These are phyloP conservation scores for Nematocida minor DNA, from an alignment of 371 early-diverging fungal species.

Conservation along the genomic window DNA sequence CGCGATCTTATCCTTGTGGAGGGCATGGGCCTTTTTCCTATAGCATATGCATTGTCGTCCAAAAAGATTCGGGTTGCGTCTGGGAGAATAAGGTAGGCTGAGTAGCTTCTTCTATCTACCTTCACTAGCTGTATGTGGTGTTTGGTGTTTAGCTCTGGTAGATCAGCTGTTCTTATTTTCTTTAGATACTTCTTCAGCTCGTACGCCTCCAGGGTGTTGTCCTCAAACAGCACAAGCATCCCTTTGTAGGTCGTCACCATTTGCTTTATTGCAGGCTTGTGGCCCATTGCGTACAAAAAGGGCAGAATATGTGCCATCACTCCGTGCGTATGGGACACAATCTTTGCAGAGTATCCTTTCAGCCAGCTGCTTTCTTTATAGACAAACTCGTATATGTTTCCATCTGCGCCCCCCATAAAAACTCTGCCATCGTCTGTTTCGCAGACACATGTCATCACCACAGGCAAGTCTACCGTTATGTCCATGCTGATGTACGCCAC, in stretches of 20 bases:
- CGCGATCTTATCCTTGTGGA: not conserved
- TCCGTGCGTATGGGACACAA: slow-evolving; percentile 26
- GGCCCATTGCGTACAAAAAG: slow-evolving; percentile 42
- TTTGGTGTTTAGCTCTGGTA: not conserved
- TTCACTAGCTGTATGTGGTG: slow-evolving; percentile 16
- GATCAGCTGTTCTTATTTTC: slow-evolving; percentile 37
- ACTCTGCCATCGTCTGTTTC: slow-evolving; percentile 26
- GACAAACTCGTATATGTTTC: slow-evolving; percentile 45
- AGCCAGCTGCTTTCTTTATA: slow-evolving; percentile 21
- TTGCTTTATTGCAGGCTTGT: slow-evolving; percentile 3
- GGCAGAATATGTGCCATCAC: slow-evolving; percentile 21
- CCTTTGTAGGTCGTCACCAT: slow-evolving; percentile 32
- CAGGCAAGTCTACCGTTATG: slow-evolving; percentile 13
- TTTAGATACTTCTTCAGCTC: not conserved
- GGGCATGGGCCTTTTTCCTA: slow-evolving; percentile 5
- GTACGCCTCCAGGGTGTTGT: slow-evolving; percentile 33
- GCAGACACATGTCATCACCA: slow-evolving; percentile 34
- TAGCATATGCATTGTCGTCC: slow-evolving; percentile 6
- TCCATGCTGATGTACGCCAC: slow-evolving; percentile 22
- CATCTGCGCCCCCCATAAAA: slow-evolving; percentile 41
- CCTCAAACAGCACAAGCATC: slow-evolving; percentile 13
- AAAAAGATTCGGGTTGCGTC: slow-evolving; percentile 19
- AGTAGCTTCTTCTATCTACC: not conserved
- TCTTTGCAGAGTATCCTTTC: not conserved
- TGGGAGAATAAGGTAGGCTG: slow-evolving; percentile 13